Evolutionary conservation across 805 yeast genomes (phyloP).

Genomic region (Wickerhamomyces rabaulensis): DNA sequence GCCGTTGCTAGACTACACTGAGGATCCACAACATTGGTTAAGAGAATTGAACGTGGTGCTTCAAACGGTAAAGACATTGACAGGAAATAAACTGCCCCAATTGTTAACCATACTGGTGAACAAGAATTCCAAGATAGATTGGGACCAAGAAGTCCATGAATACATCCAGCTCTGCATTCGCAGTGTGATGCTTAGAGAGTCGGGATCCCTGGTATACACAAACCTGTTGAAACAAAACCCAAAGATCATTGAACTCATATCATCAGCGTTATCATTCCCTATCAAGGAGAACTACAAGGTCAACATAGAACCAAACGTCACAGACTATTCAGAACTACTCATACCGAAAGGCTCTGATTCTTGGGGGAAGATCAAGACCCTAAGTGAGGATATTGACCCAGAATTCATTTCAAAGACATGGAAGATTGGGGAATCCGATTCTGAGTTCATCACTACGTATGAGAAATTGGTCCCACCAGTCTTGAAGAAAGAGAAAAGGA

Average conservation of each 20-base stretch:
- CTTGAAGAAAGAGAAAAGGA: background rate
- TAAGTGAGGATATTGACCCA: conserved; percentile 30
- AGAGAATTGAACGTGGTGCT: background rate
- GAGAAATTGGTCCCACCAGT: conserved; percentile 15
- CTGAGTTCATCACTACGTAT: conserved; percentile 9
- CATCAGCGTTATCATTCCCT: conserved; percentile 4
- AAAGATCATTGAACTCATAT: conserved; percentile 5
- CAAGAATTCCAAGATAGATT: conserved; percentile 4
- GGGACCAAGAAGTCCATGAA: conserved; percentile 22
- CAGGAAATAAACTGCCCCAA: background rate
- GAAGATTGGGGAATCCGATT: conserved; percentile 22
- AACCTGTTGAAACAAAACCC: conserved; percentile 1
- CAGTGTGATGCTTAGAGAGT: conserved; percentile 6
- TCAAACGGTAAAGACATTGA: background rate
- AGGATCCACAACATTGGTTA: conserved; percentile 14
- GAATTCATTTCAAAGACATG: conserved; percentile 15
- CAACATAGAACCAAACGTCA: conserved; percentile 2
- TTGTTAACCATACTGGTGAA: conserved; percentile 7
- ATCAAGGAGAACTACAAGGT: conserved; percentile 1
- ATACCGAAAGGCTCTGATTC: conserved; percentile 51
- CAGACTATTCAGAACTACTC: conserved; percentile 21
- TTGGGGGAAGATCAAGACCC: conserved; percentile 40
- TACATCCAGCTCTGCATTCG: conserved; percentile 32
- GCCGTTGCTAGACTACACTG: conserved; percentile 15
- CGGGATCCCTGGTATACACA: conserved; percentile 9